Evolutionary conservation across 2,329 filamentous ascomycete species (phyloP).

Genomic region (Colletotrichum sp.): DNA sequence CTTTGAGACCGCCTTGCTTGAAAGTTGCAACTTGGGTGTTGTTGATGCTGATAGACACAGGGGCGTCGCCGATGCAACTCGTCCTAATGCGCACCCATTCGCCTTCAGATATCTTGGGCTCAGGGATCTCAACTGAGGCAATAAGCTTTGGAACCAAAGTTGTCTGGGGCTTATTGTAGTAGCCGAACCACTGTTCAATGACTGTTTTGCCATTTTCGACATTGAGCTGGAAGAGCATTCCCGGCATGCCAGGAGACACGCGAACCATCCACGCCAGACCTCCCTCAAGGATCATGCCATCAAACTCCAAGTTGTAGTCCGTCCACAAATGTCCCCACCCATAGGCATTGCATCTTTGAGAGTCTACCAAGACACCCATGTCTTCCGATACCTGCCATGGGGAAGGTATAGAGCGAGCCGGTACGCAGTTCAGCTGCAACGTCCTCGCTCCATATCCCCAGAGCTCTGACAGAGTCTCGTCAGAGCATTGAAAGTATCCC

Average conservation of each 20-base stretch:
- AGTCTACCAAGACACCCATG: not conserved
- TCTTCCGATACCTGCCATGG: not conserved
- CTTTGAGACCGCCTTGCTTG: not conserved
- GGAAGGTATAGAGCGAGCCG: not conserved
- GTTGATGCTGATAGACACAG: not conserved
- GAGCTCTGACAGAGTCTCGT: not conserved
- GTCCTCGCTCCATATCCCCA: not conserved
- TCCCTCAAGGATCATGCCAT: not conserved
- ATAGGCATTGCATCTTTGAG: not conserved
- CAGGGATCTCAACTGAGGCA: not conserved
- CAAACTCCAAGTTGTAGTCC: not conserved
- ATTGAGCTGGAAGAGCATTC: not conserved
- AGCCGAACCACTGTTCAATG: not conserved
- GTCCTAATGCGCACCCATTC: not conserved
- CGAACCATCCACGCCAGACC: not conserved
- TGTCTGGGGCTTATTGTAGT: not conserved
- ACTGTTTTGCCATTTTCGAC: not conserved
- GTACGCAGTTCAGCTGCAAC: not conserved
- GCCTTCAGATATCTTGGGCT: not conserved
- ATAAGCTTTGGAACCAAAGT: not conserved
- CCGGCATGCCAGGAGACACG: not conserved
- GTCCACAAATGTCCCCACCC: not conserved
- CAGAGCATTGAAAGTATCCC: not conserved
- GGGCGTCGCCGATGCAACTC: not conserved
- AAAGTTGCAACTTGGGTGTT: not conserved